These are phyloP conservation scores for Talaromyces stipitatus DNA, from an alignment of 495 filamentous ascomycete genomes.

Conservation along the genomic window DNA sequence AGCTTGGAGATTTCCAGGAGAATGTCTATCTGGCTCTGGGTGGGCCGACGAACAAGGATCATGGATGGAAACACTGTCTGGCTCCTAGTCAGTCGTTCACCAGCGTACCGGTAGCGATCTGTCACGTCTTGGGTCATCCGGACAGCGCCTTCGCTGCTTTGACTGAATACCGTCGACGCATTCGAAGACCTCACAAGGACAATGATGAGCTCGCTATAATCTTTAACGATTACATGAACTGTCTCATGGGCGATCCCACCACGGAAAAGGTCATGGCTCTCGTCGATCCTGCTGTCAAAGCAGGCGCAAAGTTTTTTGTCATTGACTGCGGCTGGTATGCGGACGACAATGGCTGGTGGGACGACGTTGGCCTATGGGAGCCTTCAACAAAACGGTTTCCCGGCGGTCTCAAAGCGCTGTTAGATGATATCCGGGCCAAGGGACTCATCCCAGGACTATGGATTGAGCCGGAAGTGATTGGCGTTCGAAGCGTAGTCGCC, in stretches of 20 bases:
- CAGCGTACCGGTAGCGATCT: constrained; percentile 13
- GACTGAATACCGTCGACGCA: constrained; percentile 14
- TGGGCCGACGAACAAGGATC: constrained; percentile 12
- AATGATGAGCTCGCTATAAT: constrained; percentile 14
- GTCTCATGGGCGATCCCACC: constrained; percentile 21
- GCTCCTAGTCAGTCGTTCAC: constrained; percentile 9
- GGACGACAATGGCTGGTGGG: constrained; percentile 20
- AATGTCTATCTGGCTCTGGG: constrained; percentile 14
- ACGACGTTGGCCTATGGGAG: constrained; percentile 20
- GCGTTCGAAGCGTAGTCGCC: constrained; percentile 12
- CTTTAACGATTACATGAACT: constrained; percentile 26
- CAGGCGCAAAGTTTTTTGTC: constrained; percentile 18
- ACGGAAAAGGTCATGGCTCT: constrained; percentile 18
- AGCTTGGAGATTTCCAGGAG: constrained; percentile 19
- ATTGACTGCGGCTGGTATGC: constrained; percentile 24
- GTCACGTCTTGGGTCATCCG: constrained; percentile 4
- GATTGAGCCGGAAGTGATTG: constrained; percentile 20
- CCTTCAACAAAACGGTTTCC: constrained; percentile 20
- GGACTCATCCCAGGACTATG: constrained; percentile 18
- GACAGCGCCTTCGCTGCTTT: constrained; percentile 13
- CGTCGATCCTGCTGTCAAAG: constrained; percentile 8
- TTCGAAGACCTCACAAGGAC: constrained; percentile 10
- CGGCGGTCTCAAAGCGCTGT: constrained; percentile 12
- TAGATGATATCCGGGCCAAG: neutral
- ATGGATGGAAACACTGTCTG: constrained; percentile 11